Conservation (phyloP, 805 yeast species). For the Schwanniomyces occidentalis region DNA sequence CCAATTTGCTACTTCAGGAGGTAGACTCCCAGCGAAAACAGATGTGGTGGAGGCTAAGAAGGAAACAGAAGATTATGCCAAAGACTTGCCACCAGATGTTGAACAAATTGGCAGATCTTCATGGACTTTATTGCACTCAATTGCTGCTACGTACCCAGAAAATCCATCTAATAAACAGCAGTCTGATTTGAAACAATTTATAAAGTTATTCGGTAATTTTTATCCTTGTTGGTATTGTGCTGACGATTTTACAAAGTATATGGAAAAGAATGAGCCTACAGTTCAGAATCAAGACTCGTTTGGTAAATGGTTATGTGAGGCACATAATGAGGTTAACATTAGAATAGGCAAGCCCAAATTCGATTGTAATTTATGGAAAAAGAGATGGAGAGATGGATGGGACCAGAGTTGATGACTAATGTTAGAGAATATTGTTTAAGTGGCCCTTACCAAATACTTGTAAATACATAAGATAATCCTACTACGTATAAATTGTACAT, state of each 20-base stretch:
- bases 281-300: slow-evolving; percentile 72
- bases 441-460: no score
- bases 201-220: slow-evolving; percentile 68
- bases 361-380: slow-evolving; percentile 87
- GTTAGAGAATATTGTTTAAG: no score
- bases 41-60: slow-evolving; percentile 12
- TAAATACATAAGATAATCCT: slow-evolving; percentile 2
- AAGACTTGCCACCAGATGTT: slow-evolving; percentile 85
- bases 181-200: slow-evolving; percentile 66
- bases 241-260: slow-evolving; percentile 69
- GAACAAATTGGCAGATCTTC: slow-evolving; percentile 77
- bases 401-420: no score
- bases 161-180: slow-evolving; percentile 63
- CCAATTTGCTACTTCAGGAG: slow-evolving; percentile 50
- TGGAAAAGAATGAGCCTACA: slow-evolving; percentile 52
- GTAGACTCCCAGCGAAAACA: slow-evolving; percentile 2
- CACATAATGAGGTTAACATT: slow-evolving; percentile 89
- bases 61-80: slow-evolving; percentile 6
- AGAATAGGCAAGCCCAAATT: slow-evolving; percentile 85
- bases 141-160: slow-evolving; percentile 87
- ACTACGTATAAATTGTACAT: slow-evolving; percentile 1
- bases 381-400: slow-evolving; percentile 97
- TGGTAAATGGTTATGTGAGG: slow-evolving; percentile 90
- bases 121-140: slow-evolving; percentile 89
- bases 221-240: slow-evolving; percentile 97